Base-by-base conservation (phyloP, 2,329 filamentous ascomycete species). In the Trichoderma oligosporum region DNA sequence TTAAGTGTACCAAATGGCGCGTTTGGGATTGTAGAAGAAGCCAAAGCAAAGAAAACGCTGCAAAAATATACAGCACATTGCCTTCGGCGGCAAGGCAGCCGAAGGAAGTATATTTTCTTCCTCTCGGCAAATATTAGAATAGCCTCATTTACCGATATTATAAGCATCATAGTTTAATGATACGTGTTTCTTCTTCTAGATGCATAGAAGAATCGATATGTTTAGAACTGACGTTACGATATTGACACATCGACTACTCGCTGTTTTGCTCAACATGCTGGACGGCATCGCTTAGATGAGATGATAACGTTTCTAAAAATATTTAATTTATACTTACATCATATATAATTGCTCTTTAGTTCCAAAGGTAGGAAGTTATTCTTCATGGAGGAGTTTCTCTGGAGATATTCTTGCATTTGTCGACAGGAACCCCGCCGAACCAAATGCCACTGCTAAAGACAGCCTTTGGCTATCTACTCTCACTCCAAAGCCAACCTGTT, bases 91-190 rank as follows among this genome's bases (percentile, higher is more conserved):
- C 45, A 48, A 48, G 29, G 45, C 45, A 16, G 45, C 45, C 4
- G 45, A 48, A 48, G 45, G 45, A 33, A 48, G 45, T 25, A 35
- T 16, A 31, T 48, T 36, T 2, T 35, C 25, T 2, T 35, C 45
- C 12, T 31, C 25, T 22, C 9, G 16, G 11, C 4, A 16, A 24
- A 22, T 6, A 2, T 18, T 16, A 7, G 20, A 22, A 35, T 14
- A 35, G 31, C 24, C 2, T 48, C 9, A 8, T 24, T 12, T 4
- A 35, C 5, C 25, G 3, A 42, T 22, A 42, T 16, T 16, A 16
- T 48, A 48, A 31, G 45, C 7, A 48, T 48, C 14, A 48, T 48
- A 16, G 45, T 48, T 35, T 36, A 9, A 48, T 48, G 18, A 48
- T 48, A 36, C 1, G 7, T 16, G 27, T 36, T 25, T 9, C 18